Conservation (phyloP, 352 stramenopile genomes). For the Phytophthora constricta region DNA sequence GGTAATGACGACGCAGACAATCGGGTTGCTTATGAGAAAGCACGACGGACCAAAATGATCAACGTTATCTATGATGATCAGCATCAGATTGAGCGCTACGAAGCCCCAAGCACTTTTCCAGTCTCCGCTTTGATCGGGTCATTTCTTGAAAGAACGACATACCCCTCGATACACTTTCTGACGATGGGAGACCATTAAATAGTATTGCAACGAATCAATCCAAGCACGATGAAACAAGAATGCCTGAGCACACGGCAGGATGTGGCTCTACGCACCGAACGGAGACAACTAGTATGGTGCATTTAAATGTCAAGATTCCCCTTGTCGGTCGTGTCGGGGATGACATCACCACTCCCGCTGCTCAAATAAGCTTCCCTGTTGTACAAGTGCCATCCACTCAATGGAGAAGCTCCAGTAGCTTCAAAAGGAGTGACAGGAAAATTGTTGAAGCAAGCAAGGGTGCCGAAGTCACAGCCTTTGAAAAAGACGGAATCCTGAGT, state of each 20-base stretch:
- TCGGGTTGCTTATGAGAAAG: not conserved
- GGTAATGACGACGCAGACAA: not conserved
- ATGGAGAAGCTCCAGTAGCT: conserved; percentile 1
- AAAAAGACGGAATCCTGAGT: not conserved
- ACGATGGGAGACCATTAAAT: not conserved
- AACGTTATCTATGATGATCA: conserved; percentile 37
- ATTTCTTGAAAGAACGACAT: conserved; percentile 41
- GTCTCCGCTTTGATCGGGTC: conserved; percentile 43
- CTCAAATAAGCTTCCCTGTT: too few species aligned
- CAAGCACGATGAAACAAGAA: conserved; percentile 27
- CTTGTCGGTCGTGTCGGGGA: not conserved
- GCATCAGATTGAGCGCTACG: conserved; percentile 55
- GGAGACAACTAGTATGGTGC: not conserved
- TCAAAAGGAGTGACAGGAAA: not conserved
- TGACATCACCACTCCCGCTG: too few species aligned
- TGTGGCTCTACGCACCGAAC: not conserved
- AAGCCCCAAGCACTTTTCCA: conserved; percentile 28
- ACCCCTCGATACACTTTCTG: not conserved
- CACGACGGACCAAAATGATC: not conserved
- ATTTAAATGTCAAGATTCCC: conserved; percentile 13
- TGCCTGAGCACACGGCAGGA: not conserved
- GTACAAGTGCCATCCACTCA: not conserved
- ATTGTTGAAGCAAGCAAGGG: not conserved
- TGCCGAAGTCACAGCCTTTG: not conserved
- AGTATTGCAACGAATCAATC: not conserved